Conservation (phyloP, 352 stramenopile species). For the Pythium guiyangense region DNA sequence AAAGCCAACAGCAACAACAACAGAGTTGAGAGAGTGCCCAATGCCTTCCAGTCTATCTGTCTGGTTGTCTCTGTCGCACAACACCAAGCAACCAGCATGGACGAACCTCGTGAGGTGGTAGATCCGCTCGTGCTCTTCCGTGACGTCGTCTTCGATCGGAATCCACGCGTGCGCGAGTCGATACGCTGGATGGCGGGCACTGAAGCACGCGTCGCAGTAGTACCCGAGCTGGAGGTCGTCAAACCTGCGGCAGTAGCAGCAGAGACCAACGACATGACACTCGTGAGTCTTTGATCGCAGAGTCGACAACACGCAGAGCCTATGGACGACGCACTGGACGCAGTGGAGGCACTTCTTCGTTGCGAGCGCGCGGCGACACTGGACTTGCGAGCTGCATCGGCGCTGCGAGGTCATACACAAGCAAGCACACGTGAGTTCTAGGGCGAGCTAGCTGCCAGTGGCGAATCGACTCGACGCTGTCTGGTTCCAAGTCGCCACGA, state of each 20-base stretch:
- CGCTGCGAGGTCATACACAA: conserved; percentile 16
- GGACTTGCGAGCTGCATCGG: conserved; percentile 53
- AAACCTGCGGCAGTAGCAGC: conserved; percentile 30
- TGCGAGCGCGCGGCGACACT: conserved; percentile 34
- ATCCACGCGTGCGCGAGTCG: conserved; percentile 52
- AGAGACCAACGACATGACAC: not conserved
- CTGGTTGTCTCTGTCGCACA: too few species aligned
- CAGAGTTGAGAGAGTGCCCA: not conserved
- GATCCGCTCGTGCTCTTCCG: conserved; percentile 62
- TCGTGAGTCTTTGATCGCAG: too few species aligned
- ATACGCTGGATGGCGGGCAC: conserved; percentile 42
- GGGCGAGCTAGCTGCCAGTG: too few species aligned
- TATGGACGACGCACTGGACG: conserved; percentile 33
- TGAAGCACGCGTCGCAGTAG: conserved; percentile 73
- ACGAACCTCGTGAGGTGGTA: conserved; percentile 44
- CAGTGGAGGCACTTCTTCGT: conserved; percentile 70
- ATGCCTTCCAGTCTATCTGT: too few species aligned
- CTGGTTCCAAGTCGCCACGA: not conserved
- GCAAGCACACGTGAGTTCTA: not conserved
- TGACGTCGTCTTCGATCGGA: conserved; percentile 42
- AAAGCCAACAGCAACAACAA: too few species aligned
- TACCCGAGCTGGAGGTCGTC: conserved; percentile 39
- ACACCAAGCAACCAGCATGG: not conserved
- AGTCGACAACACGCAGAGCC: not conserved
- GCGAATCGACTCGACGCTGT: not conserved